Evolutionary conservation across 176 grass and related monocot genomes (phyloP).

Genomic region (Eremochloa ophiuroides): DNA sequence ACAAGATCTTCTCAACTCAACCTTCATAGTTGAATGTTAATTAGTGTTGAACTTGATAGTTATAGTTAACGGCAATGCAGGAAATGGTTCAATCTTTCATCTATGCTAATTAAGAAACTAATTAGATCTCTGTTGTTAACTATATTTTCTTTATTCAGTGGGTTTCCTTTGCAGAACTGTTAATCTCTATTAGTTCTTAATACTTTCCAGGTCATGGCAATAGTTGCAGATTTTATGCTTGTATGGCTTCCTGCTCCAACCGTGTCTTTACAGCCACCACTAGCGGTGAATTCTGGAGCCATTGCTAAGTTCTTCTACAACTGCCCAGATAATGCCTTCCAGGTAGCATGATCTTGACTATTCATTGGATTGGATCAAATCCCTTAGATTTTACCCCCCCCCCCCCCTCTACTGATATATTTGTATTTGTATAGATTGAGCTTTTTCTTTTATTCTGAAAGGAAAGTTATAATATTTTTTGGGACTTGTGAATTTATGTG

Average conservation of each 20-base stretch:
- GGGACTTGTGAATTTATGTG: slow-evolving; percentile 18
- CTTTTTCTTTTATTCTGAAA: slow-evolving; percentile 1
- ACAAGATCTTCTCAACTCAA: background rate
- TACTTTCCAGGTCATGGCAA: slow-evolving; percentile 82
- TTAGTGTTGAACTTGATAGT: background rate
- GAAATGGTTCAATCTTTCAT: background rate
- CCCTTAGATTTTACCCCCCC: background rate
- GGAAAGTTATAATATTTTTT: background rate
- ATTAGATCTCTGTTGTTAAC: background rate
- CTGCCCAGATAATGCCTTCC: slow-evolving; percentile 99
- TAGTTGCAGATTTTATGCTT: slow-evolving; percentile 99
- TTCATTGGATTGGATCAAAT: background rate
- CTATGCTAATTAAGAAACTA: background rate
- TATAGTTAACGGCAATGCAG: background rate
- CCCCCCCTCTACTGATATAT: background rate
- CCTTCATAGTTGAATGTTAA: slow-evolving; percentile 12
- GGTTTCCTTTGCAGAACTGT: background rate
- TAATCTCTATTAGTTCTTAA: slow-evolving; percentile 4
- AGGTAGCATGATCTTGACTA: slow-evolving; percentile 47
- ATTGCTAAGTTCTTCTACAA: slow-evolving; percentile 84
- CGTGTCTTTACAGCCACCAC: slow-evolving; percentile 67
- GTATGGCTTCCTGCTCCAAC: slow-evolving; percentile 99
- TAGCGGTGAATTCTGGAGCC: slow-evolving; percentile 63
- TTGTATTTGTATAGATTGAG: background rate
- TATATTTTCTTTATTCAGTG: background rate